Evolutionary conservation across 495 filamentous ascomycete species (phyloP).

Genomic region (Cudoniella acicularis): DNA sequence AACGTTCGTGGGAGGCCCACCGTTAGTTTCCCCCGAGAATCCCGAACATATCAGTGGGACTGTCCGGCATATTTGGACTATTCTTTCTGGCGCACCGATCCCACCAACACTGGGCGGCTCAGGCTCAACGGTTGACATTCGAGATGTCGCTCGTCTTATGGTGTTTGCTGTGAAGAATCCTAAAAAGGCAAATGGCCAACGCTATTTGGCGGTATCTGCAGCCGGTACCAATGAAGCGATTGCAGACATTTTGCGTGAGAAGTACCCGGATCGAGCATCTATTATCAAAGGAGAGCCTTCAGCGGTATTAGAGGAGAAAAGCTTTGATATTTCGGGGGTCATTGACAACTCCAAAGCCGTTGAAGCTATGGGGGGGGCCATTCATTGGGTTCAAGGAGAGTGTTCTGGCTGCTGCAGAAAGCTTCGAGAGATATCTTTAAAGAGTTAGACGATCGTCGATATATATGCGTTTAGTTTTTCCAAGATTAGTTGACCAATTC

Average conservation of each 20-base stretch:
- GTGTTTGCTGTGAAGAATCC: not conserved
- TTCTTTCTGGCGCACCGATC: not conserved
- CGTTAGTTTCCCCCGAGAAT: not conserved
- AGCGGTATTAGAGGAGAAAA: not conserved
- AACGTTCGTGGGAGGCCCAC: not conserved
- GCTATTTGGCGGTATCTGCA: not conserved
- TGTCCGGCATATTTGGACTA: not conserved
- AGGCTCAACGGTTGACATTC: not conserved
- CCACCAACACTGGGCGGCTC: not conserved
- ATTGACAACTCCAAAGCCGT: not conserved
- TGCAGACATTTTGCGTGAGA: not conserved
- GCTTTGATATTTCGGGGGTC: not conserved
- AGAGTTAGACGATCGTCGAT: no score
- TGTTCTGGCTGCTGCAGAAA: not conserved
- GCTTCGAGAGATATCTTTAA: not conserved
- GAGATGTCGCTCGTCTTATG: not conserved
- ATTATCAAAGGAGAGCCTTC: not conserved
- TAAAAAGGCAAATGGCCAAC: not conserved
- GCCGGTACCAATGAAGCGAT: not conserved
- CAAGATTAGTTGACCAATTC: no score
- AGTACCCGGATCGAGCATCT: not conserved
- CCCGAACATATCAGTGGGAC: not conserved
- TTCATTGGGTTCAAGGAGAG: not conserved
- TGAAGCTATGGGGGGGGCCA: not conserved
- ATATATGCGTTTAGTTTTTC: no score